Evolutionary conservation across 2,329 filamentous ascomycete genomes (phyloP).

Genomic region (Aspergillus aculeatinus): DNA sequence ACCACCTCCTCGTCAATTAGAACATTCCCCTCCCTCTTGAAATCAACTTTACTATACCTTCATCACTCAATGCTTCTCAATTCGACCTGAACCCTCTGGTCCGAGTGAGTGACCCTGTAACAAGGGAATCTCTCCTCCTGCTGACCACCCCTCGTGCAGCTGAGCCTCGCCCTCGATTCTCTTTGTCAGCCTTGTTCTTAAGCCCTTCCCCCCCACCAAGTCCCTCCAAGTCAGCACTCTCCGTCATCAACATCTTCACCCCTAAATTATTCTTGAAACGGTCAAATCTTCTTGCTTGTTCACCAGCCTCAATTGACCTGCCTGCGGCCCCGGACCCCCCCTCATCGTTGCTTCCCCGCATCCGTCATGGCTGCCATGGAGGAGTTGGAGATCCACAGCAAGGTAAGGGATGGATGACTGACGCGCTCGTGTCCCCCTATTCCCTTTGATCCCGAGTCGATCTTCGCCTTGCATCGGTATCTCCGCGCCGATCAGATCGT

Average conservation of each 20-base stretch:
- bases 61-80: neutral
- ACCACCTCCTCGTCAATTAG: neutral
- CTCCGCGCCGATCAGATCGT: neutral
- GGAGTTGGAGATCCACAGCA: constrained; percentile 95
- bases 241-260: no score
- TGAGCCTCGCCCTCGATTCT: neutral
- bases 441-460: neutral
- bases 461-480: no score
- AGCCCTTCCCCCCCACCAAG: neutral
- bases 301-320: neutral
- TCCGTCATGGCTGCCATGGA: constrained; percentile 83
- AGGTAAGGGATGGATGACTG: constrained; percentile 57
- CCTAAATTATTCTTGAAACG: neutral
- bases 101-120: neutral
- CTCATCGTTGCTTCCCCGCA: neutral
- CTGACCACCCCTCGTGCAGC: neutral
- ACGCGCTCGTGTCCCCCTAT: constrained; percentile 4
- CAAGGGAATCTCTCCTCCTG: neutral
- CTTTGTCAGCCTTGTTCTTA: neutral
- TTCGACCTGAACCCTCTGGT: neutral
- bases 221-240: no score
- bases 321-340: neutral
- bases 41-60: neutral
- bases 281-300: neutral
- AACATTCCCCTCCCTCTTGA: neutral